Base-by-base conservation (phyloP, 1,284 basidiomycete species). In the Sutorius eximius region DNA sequence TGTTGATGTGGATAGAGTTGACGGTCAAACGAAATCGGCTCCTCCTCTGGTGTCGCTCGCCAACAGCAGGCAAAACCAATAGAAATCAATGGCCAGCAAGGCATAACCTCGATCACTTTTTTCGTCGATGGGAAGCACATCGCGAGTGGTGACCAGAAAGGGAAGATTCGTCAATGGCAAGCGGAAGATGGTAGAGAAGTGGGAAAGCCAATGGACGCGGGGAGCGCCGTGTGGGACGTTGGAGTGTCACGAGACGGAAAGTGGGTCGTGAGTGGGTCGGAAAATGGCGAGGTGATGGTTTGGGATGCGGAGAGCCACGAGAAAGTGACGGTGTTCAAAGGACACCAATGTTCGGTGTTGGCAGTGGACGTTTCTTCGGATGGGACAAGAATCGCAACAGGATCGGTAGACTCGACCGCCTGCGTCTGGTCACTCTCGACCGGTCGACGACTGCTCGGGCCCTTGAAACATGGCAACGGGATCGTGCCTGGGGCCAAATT, bases 221-320 rank as follows among this genome's bases (percentile, higher is more conserved):
- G 43, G 8, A 48, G 52, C 9, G 2, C 3, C 12, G 32, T 54
- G 10, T 27, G 20, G 5, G 33, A 41, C 24, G 18, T 55, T 24
- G 42, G 30, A 11, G 53, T 40, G 10, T 54, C 52, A 49, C 53
- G 12, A 33, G 53, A 56, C 24, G 53, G 53, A 36, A 54, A 54
- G 18, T 55, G 53, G 53, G 9, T 56, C 9, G 53, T 55, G 24
- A 49, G 53, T 22, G 53, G 53, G 30, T 24, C 27, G 12, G 32
- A 2, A 9, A 24, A 27, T 6, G 53, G 53, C 15, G 22, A 30
- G 15, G 37, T 54, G 38, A 32, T 16, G 12, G 53, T 55, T 5
- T 55, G 53, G 53, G 27, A 49, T 22, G 30, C 16, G 24, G 24
- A 36, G 36, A 56, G 16, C 30, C 27, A 30, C 30, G 20, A 22